Percentiles rank a stretch among this genome's conserved stretches.
Conservation (phyloP, 257 asterid species). For the Solanum habrochaites region DNA sequence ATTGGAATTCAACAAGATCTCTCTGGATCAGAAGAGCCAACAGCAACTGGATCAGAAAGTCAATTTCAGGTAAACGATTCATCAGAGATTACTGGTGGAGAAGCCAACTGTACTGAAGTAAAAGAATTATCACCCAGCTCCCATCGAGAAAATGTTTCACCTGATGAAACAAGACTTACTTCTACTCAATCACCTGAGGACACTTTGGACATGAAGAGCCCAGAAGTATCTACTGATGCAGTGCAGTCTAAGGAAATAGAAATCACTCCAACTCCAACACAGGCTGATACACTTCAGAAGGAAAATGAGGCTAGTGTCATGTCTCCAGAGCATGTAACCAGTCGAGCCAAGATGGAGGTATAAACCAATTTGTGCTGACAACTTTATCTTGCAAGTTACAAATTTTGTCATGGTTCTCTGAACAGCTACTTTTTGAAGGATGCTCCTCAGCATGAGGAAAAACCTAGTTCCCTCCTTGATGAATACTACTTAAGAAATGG, state of each 20-base stretch:
- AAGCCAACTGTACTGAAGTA: constrained; percentile 16
- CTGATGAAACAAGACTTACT: constrained; percentile 23
- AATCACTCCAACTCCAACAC: constrained; percentile 11
- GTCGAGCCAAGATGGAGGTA: constrained; percentile 43
- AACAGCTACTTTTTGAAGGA: constrained; percentile 39
- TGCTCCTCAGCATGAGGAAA: constrained; percentile 22
- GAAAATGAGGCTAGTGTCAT: constrained; percentile 26
- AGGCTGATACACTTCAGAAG: constrained; percentile 18
- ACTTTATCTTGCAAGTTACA: background rate
- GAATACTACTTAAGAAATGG: constrained; percentile 50
- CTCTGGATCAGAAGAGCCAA: constrained; percentile 25
- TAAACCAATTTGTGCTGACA: constrained; percentile 1
- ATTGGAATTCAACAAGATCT: constrained; percentile 22
- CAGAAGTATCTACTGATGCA: constrained; percentile 24
- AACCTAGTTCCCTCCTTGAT: constrained; percentile 51
- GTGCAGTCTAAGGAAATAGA: constrained; percentile 34
- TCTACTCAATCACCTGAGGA: constrained; percentile 34
- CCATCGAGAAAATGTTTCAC: constrained; percentile 17
- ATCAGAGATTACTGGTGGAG: constrained; percentile 19
- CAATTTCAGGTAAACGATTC: constrained; percentile 25
- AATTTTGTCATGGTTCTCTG: constrained; percentile 14
- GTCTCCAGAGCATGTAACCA: constrained; percentile 18
- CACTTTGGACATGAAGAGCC: constrained; percentile 22
- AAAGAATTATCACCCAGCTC: constrained; percentile 19
- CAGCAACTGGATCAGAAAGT: constrained; percentile 25